Evolutionary conservation across 148 eudicot genomes (phyloP), one percentile per base, ranked within the genome.

Genomic region (Spergularia marina): DNA sequence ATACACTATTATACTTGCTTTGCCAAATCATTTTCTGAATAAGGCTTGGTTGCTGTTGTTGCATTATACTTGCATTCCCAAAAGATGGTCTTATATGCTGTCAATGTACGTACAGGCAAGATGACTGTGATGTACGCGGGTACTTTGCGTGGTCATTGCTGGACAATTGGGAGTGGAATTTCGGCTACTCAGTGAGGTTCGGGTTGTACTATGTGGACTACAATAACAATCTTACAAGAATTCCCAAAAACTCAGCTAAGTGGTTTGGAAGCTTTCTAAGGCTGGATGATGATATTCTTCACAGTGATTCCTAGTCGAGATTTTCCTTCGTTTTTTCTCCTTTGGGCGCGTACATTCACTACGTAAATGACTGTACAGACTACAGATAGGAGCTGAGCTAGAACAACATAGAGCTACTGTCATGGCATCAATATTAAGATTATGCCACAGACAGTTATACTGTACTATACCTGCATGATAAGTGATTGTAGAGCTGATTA

Each of bases 111-210:
- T 78, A 81, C 93, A 96, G 99, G 93, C 80, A 91, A 82, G 98
- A 96, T 21, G 78, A 81, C 2, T 92, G 98, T 53, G 83, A 96
- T 36, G 88, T 96, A 76, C 86, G 87, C 25, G 98, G 98, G n/a
- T 96, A 96, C 75, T 96, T 92, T 52, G 89, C 87, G 23, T 96
- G 99, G 99, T 92, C 99, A 4, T 85, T 96, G 88, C 89, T 96
- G 2, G 99, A 96, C 82, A 96, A 96, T 82, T 92, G 98, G 99
- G 99, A 96, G 71, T 96, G 98, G 99, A 92, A 92, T 74, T 75
- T 51, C 6, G 99, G 99, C 1, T 96, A 89, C 68, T 88, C 90
- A 0, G 89, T 84, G 16, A 81, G 99, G 20, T 96, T 92, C 64
- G 98, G 99, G 49, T 83, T 96, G 34, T 96, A 96, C 75, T 92